These are phyloP conservation scores for Thermomucor indicae-seudaticae DNA, from an alignment of 371 early-diverging fungal species.

Conservation along the genomic window DNA sequence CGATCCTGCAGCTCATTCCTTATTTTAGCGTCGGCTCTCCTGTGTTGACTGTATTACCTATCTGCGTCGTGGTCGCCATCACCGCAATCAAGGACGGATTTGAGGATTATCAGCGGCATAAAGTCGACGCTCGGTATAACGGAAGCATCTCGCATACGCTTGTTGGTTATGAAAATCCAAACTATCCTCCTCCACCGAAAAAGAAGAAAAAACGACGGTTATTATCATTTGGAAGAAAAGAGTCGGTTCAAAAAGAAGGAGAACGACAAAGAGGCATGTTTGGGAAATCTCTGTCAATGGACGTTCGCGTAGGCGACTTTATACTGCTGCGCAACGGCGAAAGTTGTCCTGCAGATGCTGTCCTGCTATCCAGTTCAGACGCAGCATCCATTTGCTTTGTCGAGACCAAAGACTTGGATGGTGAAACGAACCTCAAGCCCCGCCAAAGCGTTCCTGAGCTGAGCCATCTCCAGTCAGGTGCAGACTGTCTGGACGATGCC, in stretches of 20 bases:
- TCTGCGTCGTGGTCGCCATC: slow-evolving; percentile 81
- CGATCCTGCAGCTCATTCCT: slow-evolving; percentile 86
- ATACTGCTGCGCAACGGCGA: slow-evolving; percentile 80
- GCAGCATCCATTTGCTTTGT: slow-evolving; percentile 76
- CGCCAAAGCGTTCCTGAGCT: slow-evolving; percentile 64
- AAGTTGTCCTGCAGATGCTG: slow-evolving; percentile 87
- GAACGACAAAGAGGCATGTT: slow-evolving; percentile 14
- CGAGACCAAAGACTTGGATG: slow-evolving; percentile 95
- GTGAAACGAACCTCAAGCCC: slow-evolving; percentile 93
- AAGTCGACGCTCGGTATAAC: slow-evolving; percentile 87
- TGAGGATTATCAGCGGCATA: slow-evolving; percentile 94
- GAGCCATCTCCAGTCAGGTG: slow-evolving; percentile 54
- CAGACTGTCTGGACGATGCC: slow-evolving; percentile 57
- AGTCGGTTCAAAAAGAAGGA: neutral
- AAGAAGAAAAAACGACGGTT: neutral
- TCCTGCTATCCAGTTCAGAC: slow-evolving; percentile 78
- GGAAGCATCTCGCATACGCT: slow-evolving; percentile 68
- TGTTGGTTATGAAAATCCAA: slow-evolving; percentile 72
- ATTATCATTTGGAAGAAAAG: too few relatives aligned
- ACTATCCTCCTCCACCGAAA: slow-evolving; percentile 31
- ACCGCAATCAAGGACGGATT: slow-evolving; percentile 95
- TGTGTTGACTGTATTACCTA: slow-evolving; percentile 82
- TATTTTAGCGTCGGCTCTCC: slow-evolving; percentile 71
- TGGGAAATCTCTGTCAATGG: slow-evolving; percentile 36
- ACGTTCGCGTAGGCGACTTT: slow-evolving; percentile 91